phyloP scores from a whole-genome alignment of 257 asterid species.

The Ocimum tenuiflorum region DNA sequence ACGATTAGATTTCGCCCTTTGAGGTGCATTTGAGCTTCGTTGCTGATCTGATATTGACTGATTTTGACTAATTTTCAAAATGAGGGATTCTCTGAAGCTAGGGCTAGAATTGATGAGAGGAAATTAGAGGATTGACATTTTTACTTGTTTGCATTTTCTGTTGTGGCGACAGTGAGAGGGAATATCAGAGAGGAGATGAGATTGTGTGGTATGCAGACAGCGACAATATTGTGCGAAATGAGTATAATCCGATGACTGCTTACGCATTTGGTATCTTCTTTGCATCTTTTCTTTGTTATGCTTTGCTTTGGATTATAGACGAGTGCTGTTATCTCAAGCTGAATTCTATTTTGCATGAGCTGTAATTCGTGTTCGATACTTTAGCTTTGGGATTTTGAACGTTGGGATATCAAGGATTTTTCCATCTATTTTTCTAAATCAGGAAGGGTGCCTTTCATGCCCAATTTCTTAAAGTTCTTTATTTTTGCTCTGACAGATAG shows the following conservation, averaged over 20 bases:
- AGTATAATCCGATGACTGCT: constrained; percentile 76
- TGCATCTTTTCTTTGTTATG: neutral
- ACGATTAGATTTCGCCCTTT: constrained; percentile 91
- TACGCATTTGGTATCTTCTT: constrained; percentile 73
- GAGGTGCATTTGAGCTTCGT: constrained; percentile 50
- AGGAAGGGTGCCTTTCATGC: neutral
- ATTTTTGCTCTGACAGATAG: constrained; percentile 45
- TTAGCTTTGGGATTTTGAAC: neutral
- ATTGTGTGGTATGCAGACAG: constrained; percentile 86
- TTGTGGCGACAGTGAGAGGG: constrained; percentile 66
- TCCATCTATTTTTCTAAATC: constrained; percentile 8
- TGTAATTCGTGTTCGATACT: constrained; percentile 15
- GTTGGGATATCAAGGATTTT: neutral
- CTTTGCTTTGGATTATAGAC: neutral
- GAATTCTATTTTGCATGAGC: constrained; percentile 1
- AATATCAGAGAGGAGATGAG: constrained; percentile 87
- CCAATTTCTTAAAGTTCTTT: neutral
- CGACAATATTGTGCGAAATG: constrained; percentile 77
- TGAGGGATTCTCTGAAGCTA: constrained; percentile 19
- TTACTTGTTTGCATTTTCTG: constrained; percentile 23
- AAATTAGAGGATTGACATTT: constrained; percentile 21
- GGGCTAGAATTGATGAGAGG: constrained; percentile 31
- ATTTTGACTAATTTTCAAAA: constrained; percentile 28
- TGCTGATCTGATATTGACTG: constrained; percentile 49
- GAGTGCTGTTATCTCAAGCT: neutral